Percentiles rank a stretch among this genome's conserved stretches.
These are phyloP conservation scores for Leccinum insolens DNA, from an alignment of 1,284 basidiomycete genomes.

Conservation along the genomic window DNA sequence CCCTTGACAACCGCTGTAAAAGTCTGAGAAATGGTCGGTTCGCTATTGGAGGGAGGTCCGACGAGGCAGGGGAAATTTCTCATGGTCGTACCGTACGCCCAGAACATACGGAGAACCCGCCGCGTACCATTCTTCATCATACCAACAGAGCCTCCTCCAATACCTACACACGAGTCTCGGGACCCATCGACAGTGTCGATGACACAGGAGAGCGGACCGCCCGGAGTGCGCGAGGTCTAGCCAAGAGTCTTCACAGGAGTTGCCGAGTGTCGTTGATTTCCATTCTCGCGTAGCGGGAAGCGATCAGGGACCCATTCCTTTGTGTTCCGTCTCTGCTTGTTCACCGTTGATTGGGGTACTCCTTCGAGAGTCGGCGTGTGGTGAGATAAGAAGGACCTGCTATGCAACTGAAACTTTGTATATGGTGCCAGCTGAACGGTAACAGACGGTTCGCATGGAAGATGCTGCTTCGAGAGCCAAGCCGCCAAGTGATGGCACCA, in stretches of 20 bases:
- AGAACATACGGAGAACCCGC: background rate
- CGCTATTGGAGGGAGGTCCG: background rate
- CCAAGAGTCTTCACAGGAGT: background rate
- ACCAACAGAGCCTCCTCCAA: background rate
- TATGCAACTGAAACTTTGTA: background rate
- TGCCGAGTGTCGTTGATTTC: background rate
- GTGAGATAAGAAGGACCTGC: no score
- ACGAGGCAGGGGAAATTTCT: background rate
- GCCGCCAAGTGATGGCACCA: background rate
- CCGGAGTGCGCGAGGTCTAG: background rate
- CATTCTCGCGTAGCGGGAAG: background rate
- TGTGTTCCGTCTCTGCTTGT: no score
- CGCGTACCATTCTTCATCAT: background rate
- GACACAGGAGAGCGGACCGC: background rate
- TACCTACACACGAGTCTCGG: background rate
- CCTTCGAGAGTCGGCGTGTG: background rate
- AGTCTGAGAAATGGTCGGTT: slow-evolving; percentile 57
- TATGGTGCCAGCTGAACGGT: no score
- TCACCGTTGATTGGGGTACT: no score
- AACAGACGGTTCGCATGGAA: background rate
- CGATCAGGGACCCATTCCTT: background rate
- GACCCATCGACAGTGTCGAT: background rate
- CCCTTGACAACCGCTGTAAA: slow-evolving; percentile 70
- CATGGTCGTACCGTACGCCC: background rate
- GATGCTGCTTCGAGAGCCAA: no score